These are phyloP conservation scores for Knoxia roxburghii DNA, from an alignment of 257 asterid genomes.

Conservation along the genomic window DNA sequence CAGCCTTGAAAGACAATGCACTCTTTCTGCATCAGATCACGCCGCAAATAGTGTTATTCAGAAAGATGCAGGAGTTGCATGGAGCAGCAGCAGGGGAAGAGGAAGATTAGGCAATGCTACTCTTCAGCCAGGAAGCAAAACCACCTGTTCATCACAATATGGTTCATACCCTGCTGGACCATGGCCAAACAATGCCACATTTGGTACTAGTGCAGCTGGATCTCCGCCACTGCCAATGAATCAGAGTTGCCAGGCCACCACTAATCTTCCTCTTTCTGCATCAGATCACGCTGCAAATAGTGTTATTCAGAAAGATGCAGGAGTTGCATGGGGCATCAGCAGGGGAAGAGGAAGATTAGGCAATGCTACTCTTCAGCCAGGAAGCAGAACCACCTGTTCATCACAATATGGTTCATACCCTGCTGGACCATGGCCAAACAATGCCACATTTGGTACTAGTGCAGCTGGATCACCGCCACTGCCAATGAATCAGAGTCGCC, in stretches of 20 bases:
- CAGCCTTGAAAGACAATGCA: neutral
- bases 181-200: neutral
- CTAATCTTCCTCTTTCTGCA: neutral
- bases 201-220: too few species aligned
- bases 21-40: neutral
- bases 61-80: neutral
- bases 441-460: too few species aligned
- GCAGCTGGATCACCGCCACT: too few species aligned
- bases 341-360: neutral
- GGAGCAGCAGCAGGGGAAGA: constrained; percentile 8
- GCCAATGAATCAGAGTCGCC: too few species aligned
- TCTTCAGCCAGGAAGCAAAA: neutral
- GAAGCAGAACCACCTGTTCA: neutral
- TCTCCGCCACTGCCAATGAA: too few species aligned
- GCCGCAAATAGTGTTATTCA: neutral
- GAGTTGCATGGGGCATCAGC: constrained; percentile 2
- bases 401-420: neutral
- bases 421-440: neutral
- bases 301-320: neutral
- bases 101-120: neutral
- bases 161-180: neutral
- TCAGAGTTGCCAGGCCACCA: too few species aligned
- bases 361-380: neutral
- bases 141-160: neutral
- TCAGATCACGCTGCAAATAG: neutral